Conservation (phyloP, 2,329 filamentous ascomycete species). For the Daldinia eschscholtzii region DNA sequence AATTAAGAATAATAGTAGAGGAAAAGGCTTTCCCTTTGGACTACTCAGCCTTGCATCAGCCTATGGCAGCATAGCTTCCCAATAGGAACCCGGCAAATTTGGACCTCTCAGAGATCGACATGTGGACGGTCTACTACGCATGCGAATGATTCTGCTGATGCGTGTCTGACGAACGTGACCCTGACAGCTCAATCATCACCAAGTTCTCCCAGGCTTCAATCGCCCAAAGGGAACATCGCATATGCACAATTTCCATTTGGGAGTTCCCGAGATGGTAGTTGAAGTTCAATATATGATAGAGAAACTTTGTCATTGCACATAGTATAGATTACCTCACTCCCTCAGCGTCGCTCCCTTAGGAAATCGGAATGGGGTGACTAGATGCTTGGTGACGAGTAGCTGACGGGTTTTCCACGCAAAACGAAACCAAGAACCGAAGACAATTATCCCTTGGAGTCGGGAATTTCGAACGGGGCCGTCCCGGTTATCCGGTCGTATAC, state of each 20-base stretch:
- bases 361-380: constrained; percentile 24
- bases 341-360: constrained; percentile 28
- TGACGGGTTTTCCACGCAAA: constrained; percentile 23
- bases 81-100: constrained; percentile 46
- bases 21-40: constrained; percentile 25
- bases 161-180: constrained; percentile 44
- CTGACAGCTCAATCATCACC: constrained; percentile 36
- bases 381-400: constrained; percentile 29
- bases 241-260: constrained; percentile 39
- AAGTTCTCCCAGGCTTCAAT: constrained; percentile 19
- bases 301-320: constrained; percentile 28
- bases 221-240: constrained; percentile 36
- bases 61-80: constrained; percentile 36
- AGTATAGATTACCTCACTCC: constrained; percentile 25
- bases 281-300: constrained; percentile 19
- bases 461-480: constrained; percentile 33
- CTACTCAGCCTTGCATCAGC: constrained; percentile 41
- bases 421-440: constrained; percentile 18
- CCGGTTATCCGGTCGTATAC: constrained; percentile 28
- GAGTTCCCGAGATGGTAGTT: constrained; percentile 28
- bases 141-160: constrained; percentile 40
- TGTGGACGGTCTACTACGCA: constrained; percentile 48
- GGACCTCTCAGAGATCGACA: constrained; percentile 53
- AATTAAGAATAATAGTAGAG: constrained; percentile 42
- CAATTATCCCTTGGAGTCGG: constrained; percentile 15